A percentile compares a stretch with the other conserved stretches of the same genome.
phyloP scores from a whole-genome alignment of 2,329 filamentous ascomycete species.

The Diaporthe citrichinensis region DNA sequence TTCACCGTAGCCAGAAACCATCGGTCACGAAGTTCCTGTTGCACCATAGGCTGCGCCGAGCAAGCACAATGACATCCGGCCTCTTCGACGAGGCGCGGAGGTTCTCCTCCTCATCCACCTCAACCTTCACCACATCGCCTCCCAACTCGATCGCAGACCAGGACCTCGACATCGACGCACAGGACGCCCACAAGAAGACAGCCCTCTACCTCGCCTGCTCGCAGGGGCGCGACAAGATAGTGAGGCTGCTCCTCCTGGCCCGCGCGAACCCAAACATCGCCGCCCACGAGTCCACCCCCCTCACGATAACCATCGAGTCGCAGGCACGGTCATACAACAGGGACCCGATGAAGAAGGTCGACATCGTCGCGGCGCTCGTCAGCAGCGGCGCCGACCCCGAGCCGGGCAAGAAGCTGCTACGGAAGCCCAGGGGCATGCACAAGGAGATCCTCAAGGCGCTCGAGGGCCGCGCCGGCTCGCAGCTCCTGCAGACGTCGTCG shows the following conservation, averaged over 20 bases:
- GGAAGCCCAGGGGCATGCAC: not conserved
- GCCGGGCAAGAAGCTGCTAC: not conserved
- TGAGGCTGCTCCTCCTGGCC: slow-evolving; percentile 25
- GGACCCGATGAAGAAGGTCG: not conserved
- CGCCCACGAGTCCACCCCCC: slow-evolving; percentile 4
- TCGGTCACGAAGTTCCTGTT: slow-evolving; percentile 2
- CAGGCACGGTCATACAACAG: not conserved
- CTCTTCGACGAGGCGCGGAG: not conserved
- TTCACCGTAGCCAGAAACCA: slow-evolving; percentile 26
- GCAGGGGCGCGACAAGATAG: slow-evolving; percentile 16
- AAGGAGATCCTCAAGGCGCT: slow-evolving; percentile 13
- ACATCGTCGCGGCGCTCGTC: slow-evolving; percentile 14
- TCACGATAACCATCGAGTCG: slow-evolving; percentile 26
- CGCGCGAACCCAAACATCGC: slow-evolving; percentile 32
- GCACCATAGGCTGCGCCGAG: slow-evolving; percentile 1
- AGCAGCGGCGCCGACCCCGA: slow-evolving; percentile 14
- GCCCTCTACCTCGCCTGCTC: slow-evolving; percentile 33
- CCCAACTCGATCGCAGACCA: not conserved
- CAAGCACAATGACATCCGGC: not conserved
- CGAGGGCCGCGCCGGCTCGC: slow-evolving; percentile 11
- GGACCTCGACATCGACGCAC: slow-evolving; percentile 36
- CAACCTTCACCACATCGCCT: not conserved
- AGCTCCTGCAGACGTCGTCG: not conserved
- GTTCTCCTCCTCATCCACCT: slow-evolving; percentile 19
- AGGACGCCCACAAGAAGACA: slow-evolving; percentile 27